Evolutionary conservation across 2,329 filamentous ascomycete genomes (phyloP).

Genomic region (Cladorrhinum sp.): DNA sequence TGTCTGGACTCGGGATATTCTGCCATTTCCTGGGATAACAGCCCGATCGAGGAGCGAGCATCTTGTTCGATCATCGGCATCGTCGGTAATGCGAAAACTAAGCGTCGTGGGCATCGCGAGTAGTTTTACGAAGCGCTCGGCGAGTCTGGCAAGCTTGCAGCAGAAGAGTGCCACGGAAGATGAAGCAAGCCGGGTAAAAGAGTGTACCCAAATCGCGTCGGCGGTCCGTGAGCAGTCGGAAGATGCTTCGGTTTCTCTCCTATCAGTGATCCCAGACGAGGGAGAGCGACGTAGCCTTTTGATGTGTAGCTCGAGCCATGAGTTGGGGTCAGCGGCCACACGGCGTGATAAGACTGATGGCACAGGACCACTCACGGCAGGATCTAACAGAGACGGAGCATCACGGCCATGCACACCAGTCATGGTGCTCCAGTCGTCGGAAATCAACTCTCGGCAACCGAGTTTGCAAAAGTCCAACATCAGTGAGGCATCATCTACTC

Average conservation of each 20-base stretch:
- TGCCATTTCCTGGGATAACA: slow-evolving; percentile 82
- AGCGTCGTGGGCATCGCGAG: slow-evolving; percentile 77
- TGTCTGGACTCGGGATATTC: slow-evolving; percentile 76
- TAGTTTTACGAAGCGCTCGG: slow-evolving; percentile 60
- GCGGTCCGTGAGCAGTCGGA: slow-evolving; percentile 8
- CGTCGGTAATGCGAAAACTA: slow-evolving; percentile 82
- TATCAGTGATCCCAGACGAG: slow-evolving; percentile 30
- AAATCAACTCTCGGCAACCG: slow-evolving; percentile 23
- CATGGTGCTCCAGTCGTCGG: slow-evolving; percentile 22
- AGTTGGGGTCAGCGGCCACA: not conserved
- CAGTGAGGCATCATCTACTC: slow-evolving; percentile 13
- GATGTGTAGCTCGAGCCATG: not conserved
- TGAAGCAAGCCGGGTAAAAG: slow-evolving; percentile 20
- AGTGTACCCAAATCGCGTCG: slow-evolving; percentile 1
- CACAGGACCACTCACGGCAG: not conserved
- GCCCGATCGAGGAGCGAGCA: slow-evolving; percentile 63
- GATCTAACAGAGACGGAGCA: not conserved
- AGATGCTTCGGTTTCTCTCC: slow-evolving; percentile 17
- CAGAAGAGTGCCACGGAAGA: slow-evolving; percentile 30
- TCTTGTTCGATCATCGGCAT: slow-evolving; percentile 73
- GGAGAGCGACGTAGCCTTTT: slow-evolving; percentile 20
- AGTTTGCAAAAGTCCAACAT: slow-evolving; percentile 15
- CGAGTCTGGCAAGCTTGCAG: slow-evolving; percentile 24
- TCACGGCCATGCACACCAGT: slow-evolving; percentile 6
- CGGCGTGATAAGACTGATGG: not conserved